phyloP scores from a whole-genome alignment of 2,329 filamentous ascomycete species.

The Ilyonectria robusta region DNA sequence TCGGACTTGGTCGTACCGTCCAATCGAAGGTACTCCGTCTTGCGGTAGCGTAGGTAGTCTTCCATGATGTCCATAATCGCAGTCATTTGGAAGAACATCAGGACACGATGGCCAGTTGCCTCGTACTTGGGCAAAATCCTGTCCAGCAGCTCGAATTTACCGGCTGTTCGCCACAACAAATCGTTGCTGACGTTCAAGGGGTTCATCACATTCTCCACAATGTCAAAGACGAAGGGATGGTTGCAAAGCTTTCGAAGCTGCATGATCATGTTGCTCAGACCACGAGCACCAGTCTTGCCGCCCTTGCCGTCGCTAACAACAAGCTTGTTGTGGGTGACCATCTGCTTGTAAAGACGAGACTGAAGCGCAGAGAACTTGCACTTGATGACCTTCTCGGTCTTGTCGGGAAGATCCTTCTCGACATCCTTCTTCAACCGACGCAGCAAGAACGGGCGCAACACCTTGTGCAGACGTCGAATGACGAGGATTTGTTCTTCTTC shows the following conservation, averaged over 20 bases:
- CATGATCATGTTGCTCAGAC: constrained; percentile 99
- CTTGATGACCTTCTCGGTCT: constrained; percentile 99
- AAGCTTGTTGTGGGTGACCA: constrained; percentile 95
- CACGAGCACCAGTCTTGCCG: constrained; percentile 93
- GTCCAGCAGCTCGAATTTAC: constrained; percentile 97
- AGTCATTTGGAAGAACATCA: constrained; percentile 99
- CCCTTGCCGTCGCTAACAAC: constrained; percentile 95
- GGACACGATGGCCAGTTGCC: constrained; percentile 89
- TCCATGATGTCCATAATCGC: constrained; percentile 99
- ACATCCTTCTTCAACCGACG: constrained; percentile 99
- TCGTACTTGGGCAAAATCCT: constrained; percentile 94
- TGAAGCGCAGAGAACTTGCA: constrained; percentile 98
- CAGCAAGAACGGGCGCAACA: constrained; percentile 95
- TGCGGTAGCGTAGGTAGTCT: constrained; percentile 90
- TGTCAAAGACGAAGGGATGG: constrained; percentile 98
- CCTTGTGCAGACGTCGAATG: constrained; percentile 98
- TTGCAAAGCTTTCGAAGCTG: constrained; percentile 98
- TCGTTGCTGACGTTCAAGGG: constrained; percentile 91
- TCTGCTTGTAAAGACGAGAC: constrained; percentile 95
- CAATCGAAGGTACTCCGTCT: constrained; percentile 88
- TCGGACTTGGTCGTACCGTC: constrained; percentile 98
- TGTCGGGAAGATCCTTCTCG: constrained; percentile 98
- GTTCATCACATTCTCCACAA: constrained; percentile 99
- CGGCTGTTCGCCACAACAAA: constrained; percentile 92
- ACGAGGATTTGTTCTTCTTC: constrained; percentile 99